Conservation (phyloP, 2,329 filamentous ascomycete genomes). For the Trichocomaceae sp. region DNA sequence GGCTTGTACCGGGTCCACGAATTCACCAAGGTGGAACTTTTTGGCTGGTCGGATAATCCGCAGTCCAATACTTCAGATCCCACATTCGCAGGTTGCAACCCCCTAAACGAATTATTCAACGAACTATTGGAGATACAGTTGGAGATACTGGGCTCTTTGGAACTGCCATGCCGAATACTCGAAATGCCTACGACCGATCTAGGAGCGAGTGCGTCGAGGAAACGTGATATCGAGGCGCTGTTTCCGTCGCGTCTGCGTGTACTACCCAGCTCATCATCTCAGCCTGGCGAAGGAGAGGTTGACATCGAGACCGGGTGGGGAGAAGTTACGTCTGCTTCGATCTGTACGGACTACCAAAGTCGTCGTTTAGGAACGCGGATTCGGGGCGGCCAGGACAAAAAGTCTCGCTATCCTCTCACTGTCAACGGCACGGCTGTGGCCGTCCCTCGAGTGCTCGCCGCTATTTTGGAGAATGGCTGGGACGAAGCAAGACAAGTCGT, state of each 20-base stretch:
- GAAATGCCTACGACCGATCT: conserved; percentile 89
- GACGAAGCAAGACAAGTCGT: conserved; percentile 62
- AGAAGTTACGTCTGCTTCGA: conserved; percentile 82
- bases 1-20: conserved; percentile 96
- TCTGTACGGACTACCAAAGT: conserved; percentile 92
- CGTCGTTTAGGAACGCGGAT: conserved; percentile 72
- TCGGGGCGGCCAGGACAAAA: conserved; percentile 43
- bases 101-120: conserved; percentile 54
- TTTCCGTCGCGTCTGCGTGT: conserved; percentile 67
- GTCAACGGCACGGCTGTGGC: conserved; percentile 92
- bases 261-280: background rate
- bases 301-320: conserved; percentile 67
- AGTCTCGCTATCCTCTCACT: conserved; percentile 72
- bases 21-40: conserved; percentile 97
- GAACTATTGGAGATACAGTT: conserved; percentile 84
- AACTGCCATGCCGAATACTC: conserved; percentile 77
- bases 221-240: conserved; percentile 88
- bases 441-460: conserved; percentile 80
- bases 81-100: conserved; percentile 7
- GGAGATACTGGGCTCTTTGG: conserved; percentile 70
- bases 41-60: conserved; percentile 71
- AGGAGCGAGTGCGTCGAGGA: conserved; percentile 77
- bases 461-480: conserved; percentile 87
- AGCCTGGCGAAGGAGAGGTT: conserved; percentile 3
- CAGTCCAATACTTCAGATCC: conserved; percentile 18